phyloP scores from a whole-genome alignment of 306 rosid species.

The Quercus agrifolia region DNA sequence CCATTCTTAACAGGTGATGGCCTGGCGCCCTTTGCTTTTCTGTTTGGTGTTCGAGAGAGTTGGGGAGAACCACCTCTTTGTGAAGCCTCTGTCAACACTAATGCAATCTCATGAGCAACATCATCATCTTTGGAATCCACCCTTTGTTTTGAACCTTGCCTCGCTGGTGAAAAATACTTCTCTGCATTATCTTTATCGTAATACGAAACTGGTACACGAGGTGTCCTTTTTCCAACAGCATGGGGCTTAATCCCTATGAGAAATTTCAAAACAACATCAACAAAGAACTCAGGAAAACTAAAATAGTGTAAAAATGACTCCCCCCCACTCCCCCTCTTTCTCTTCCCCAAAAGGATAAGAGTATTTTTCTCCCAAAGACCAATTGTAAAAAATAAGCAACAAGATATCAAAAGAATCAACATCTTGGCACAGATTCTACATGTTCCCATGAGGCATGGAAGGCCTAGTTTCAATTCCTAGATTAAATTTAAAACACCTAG shows the following conservation, averaged over 20 bases:
- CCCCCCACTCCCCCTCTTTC: not conserved
- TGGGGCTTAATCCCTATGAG: constrained; percentile 76
- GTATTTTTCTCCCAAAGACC: constrained; percentile 3
- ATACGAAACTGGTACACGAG: constrained; percentile 74
- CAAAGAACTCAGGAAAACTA: constrained; percentile 6
- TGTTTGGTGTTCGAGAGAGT: constrained; percentile 52
- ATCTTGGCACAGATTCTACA: not conserved
- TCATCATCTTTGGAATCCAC: constrained; percentile 47
- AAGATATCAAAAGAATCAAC: not conserved
- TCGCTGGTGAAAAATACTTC: constrained; percentile 52
- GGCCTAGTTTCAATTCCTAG: not conserved
- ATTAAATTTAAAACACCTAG: constrained; percentile 16
- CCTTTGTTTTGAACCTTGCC: constrained; percentile 49
- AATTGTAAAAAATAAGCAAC: not conserved
- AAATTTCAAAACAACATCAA: constrained; percentile 9
- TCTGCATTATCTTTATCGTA: constrained; percentile 56
- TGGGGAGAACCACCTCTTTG: constrained; percentile 71
- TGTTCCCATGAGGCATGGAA: constrained; percentile 3
- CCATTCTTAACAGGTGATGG: constrained; percentile 47
- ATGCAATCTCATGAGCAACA: constrained; percentile 74
- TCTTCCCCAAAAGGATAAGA: not conserved
- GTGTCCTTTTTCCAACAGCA: constrained; percentile 94
- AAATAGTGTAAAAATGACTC: not conserved
- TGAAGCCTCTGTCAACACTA: constrained; percentile 80
- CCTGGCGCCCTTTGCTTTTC: constrained; percentile 35